Base-by-base conservation (phyloP, 257 asterid species). In the Solanum ossicruentum region DNA sequence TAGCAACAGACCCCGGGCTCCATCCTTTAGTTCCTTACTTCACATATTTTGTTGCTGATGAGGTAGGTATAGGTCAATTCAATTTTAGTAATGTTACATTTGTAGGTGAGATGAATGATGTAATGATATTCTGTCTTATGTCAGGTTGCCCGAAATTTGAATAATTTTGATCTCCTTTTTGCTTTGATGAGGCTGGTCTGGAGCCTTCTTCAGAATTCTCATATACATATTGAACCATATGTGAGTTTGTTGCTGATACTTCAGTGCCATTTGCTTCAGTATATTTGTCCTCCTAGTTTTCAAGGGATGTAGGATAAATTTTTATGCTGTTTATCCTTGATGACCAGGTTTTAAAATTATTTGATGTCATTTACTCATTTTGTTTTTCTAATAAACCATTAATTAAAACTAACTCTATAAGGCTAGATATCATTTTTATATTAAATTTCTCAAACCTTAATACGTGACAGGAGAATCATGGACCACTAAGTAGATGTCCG, bases 1-100 rank as follows among this genome's bases (percentile, higher is more conserved):
- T 97, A 93, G 95, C 98, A 88, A 94, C 99, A 84, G 98, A 95
- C 89, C 94, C 99, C 3, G 99, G 99, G 83, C 94, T 97, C 71
- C 99, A 97, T 89, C 98, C 98, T 58, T 87, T 97, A 86, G 98
- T 97, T 87, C 99, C 99, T 63, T 97, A 97, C 88, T 95, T 97
- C 83, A 93, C 99, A 78, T 92, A 89, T 91, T 97, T 95, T 88
- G 92, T 95, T 85, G 97, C 95, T 72, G 99, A 95, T 66, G 99
- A 97, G 98, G 99, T 94, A 86, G 83, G 75, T 61, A 17, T 67
- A 39, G 32, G 84, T 60, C 49, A 65, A 75, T 26, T 73, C 56
- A 28, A 32, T 80, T 85, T 77, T 23, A 83, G 77, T 20, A 36
- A 49, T 43, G 87, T 80, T 52, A 70, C 23, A 70, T 28, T 80